Base-by-base conservation (phyloP, 2,329 filamentous ascomycete species). In the Phialophora macrospora region DNA sequence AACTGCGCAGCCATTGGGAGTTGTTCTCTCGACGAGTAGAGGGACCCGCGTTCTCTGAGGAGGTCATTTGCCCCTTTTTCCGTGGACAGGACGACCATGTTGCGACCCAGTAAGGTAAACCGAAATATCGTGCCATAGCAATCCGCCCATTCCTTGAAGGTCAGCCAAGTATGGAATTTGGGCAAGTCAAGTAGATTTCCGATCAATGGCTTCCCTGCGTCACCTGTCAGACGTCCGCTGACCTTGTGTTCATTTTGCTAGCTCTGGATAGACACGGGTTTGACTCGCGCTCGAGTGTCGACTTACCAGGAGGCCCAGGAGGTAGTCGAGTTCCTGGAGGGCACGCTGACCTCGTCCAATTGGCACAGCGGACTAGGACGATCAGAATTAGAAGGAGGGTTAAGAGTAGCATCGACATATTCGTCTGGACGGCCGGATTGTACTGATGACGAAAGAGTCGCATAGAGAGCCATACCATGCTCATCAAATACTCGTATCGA, bases 61-160 rank as follows among this genome's bases (percentile, higher is more conserved):
- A 82, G 72, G 46, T 80, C 79, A 62, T 79, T 77, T 28, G 78
- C 79, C 14, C 80, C 75, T 30, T 77, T 74, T 46, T 79, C 77
- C 6, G 74, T 75, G 22, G 76, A 75, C 26, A 81, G 71, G 30
- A 80, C 68, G 56, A 79, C 71, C 57, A 78, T 74, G 22, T 73
- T 73, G 7, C 73, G 70, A 20, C 78, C 81, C 3, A 78, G 78
- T 54, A 84, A 77, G 46, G 78, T 76, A 22, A 83, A 72, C 4
- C 77, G 77, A 67, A 78, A 82, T 24, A 85, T 76, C 7, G 77
- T 73, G 2, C 81, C 75, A 60, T 77, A 74, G 57, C 72, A 61
- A 17, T 77, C 69, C 24, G 73, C 70, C 74, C 76, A 79, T 38
- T 75, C 71, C 12, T 76, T 70, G 71, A 81, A 80, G 59, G 79